phyloP scores from a whole-genome alignment of 2,329 filamentous ascomycete genomes.

The Pestalotiopsis sp. region DNA sequence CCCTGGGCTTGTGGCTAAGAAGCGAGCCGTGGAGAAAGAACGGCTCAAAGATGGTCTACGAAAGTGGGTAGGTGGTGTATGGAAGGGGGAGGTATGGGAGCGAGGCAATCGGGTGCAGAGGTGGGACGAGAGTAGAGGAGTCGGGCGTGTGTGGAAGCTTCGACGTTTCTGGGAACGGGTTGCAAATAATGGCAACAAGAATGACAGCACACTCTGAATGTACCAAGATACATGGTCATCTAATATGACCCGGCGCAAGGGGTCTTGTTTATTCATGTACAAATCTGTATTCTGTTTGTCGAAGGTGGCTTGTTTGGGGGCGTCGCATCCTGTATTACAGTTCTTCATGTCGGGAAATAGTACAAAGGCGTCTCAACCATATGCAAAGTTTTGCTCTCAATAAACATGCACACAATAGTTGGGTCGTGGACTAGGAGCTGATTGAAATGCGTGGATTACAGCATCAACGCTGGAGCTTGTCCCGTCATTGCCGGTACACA shows the following conservation, averaged over 20 bases:
- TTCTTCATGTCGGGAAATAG: no score
- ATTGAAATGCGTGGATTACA: no score
- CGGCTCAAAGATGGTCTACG: constrained; percentile 67
- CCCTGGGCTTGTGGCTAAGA: constrained; percentile 63
- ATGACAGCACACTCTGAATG: neutral
- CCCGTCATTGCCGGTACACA: no score
- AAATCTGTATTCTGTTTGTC: no score
- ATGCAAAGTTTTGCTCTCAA: no score
- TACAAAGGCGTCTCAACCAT: no score
- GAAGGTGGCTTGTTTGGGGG: no score
- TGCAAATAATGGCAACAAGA: constrained; percentile 31
- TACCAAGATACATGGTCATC: neutral
- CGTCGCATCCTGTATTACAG: no score
- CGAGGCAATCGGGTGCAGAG: constrained; percentile 47
- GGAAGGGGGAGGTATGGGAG: constrained; percentile 53
- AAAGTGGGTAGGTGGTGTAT: constrained; percentile 64
- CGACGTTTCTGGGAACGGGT: constrained; percentile 69
- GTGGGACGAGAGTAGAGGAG: constrained; percentile 52
- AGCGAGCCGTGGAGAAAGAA: constrained; percentile 66
- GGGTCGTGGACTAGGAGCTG: no score
- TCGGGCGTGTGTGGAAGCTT: constrained; percentile 62
- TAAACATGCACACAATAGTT: no score
- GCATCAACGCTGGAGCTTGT: no score
- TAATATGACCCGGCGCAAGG: neutral
- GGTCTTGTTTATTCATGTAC: neutral